Evolutionary conservation across 805 yeast species (phyloP).

Genomic region (Candida ficus): DNA sequence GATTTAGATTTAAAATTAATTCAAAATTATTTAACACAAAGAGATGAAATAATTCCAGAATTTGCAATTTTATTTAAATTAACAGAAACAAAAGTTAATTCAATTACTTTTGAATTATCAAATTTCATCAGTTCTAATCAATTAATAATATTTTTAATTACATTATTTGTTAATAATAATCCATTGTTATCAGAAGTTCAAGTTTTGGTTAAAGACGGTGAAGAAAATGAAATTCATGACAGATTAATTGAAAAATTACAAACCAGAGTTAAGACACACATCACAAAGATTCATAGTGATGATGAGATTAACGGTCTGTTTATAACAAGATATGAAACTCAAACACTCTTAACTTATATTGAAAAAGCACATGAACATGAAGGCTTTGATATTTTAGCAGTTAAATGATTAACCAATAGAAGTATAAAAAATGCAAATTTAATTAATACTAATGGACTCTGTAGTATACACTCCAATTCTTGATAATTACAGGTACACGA

Average conservation of each 20-base stretch:
- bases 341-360: not conserved
- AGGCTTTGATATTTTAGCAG: conserved; percentile 8
- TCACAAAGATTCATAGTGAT: not conserved
- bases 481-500: too few relatives aligned
- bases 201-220: not conserved
- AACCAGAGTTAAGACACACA: not conserved
- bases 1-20: conserved; percentile 7
- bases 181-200: conserved; percentile 3
- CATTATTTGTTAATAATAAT: conserved; percentile 7
- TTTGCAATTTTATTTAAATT: conserved; percentile 9
- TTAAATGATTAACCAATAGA: too few relatives aligned
- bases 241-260: conserved; percentile 1
- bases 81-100: conserved; percentile 3
- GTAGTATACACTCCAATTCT: too few relatives aligned
- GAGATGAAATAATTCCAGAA: conserved; percentile 6
- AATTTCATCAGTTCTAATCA: conserved; percentile 2
- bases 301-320: conserved; percentile 7
- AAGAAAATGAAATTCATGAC: not conserved
- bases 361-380: not conserved
- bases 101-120: conserved; percentile 4
- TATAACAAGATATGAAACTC: conserved; percentile 2
- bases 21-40: not conserved
- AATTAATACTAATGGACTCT: too few relatives aligned
- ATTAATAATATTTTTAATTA: conserved; percentile 4
- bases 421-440: not conserved